Conservation (phyloP, 2,329 filamentous ascomycete species). For the Verticillium zaregamsianum region DNA sequence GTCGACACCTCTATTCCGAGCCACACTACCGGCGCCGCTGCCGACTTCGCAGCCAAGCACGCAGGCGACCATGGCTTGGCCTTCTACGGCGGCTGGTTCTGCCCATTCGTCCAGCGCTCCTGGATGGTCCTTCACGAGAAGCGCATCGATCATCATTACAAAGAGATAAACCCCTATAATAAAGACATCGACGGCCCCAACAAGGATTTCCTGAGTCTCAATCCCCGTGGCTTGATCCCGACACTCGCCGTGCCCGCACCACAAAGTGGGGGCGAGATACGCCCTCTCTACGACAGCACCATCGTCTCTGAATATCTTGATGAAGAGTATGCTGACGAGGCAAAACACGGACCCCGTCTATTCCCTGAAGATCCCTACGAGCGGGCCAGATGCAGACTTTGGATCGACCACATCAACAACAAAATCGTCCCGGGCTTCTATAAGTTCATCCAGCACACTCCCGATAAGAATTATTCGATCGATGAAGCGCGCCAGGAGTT, state of each 20-base stretch:
- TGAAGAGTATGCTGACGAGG: conserved; percentile 56
- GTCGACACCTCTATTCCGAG: conserved; percentile 46
- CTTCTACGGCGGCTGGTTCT: conserved; percentile 75
- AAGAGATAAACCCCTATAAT: conserved; percentile 75
- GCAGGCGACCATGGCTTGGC: conserved; percentile 49
- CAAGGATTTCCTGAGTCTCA: conserved; percentile 56
- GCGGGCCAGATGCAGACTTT: conserved; percentile 62
- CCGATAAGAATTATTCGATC: conserved; percentile 42
- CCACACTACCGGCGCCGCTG: conserved; percentile 45
- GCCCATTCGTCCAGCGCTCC: conserved; percentile 62
- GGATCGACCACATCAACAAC: conserved; percentile 68
- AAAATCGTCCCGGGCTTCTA: conserved; percentile 68
- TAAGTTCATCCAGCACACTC: conserved; percentile 52
- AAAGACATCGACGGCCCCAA: conserved; percentile 50
- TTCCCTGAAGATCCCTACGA: conserved; percentile 60
- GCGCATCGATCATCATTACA: conserved; percentile 67
- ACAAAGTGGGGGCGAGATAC: conserved; percentile 27
- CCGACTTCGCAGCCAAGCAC: conserved; percentile 40
- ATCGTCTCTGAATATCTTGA: conserved; percentile 75
- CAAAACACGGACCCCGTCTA: conserved; percentile 39
- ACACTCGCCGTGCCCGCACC: conserved; percentile 52
- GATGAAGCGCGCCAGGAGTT: conserved; percentile 56
- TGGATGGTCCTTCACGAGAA: conserved; percentile 75
- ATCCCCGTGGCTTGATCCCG: conserved; percentile 72
- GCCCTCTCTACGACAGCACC: conserved; percentile 67